Percentiles rank a stretch among this genome's conserved stretches.
Evolutionary conservation across 345 rosid genomes (phyloP).

Genomic region (Sonneratia alba): DNA sequence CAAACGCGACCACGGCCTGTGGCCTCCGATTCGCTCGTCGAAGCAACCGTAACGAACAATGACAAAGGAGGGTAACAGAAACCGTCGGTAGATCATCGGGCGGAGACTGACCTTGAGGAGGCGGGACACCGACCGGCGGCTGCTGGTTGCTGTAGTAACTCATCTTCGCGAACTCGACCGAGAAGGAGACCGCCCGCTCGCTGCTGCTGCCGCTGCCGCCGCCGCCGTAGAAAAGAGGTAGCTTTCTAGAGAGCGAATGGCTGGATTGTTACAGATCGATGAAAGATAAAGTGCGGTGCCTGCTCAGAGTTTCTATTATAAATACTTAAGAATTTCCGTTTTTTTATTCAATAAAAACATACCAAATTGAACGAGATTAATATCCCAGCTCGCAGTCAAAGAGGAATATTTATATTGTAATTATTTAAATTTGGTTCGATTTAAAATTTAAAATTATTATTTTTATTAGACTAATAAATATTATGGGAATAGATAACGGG

Average conservation of each 20-base stretch:
- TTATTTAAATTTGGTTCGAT: too few relatives aligned
- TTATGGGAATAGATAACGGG: too few relatives aligned
- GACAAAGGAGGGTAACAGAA: neutral
- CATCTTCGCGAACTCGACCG: conserved; percentile 24
- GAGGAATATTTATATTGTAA: too few relatives aligned
- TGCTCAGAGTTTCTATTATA: neutral
- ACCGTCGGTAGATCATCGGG: neutral
- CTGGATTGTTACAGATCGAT: neutral
- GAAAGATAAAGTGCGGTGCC: neutral
- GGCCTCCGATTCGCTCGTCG: neutral
- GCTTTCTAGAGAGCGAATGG: neutral
- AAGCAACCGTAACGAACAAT: neutral
- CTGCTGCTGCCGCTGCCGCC: neutral
- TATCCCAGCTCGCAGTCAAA: too few relatives aligned
- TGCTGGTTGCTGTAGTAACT: conserved; percentile 79
- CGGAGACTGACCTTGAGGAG: conserved; percentile 58
- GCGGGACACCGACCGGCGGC: conserved; percentile 88
- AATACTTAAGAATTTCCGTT: too few relatives aligned
- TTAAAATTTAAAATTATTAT: too few relatives aligned
- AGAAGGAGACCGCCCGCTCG: neutral
- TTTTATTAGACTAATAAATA: too few relatives aligned
- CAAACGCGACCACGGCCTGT: neutral
- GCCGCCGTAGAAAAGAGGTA: neutral
- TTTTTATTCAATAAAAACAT: too few relatives aligned
- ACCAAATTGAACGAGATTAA: too few relatives aligned